Evolutionary conservation across 2,329 filamentous ascomycete species (phyloP).

Genomic region (Hymenoscyphus occultus): DNA sequence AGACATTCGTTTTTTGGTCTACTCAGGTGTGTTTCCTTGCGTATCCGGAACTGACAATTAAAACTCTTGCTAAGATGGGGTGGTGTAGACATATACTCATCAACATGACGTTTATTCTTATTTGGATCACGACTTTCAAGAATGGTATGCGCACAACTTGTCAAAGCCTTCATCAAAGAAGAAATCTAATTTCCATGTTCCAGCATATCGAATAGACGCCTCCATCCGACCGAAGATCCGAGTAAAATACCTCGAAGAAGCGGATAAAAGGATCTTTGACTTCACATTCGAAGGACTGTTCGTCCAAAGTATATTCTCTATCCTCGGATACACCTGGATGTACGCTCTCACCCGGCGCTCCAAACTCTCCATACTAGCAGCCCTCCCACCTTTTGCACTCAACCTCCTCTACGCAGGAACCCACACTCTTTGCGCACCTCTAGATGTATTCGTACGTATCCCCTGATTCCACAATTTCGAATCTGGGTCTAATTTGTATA

Average conservation of each 20-base stretch:
- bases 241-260: constrained; percentile 29
- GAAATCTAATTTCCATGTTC: not conserved
- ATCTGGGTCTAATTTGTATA: constrained; percentile 53
- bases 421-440: constrained; percentile 47
- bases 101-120: constrained; percentile 32
- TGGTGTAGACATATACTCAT: constrained; percentile 26
- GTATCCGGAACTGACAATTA: not conserved
- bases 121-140: constrained; percentile 34
- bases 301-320: constrained; percentile 25
- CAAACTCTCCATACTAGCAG: constrained; percentile 29
- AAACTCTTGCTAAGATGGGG: not conserved
- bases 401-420: constrained; percentile 90
- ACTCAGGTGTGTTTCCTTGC: constrained; percentile 17
- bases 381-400: constrained; percentile 32
- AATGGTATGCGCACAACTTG: constrained; percentile 24
- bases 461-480: not conserved
- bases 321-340: constrained; percentile 30
- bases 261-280: constrained; percentile 28
- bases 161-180: not conserved
- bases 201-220: constrained; percentile 31
- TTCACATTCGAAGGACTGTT: constrained; percentile 25
- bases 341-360: constrained; percentile 29
- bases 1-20: constrained; percentile 33
- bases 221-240: constrained; percentile 30
- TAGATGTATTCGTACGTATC: constrained; percentile 30